Base-by-base conservation (phyloP, 108 stramenopile genomes). In the Conticribra weissflogii region DNA sequence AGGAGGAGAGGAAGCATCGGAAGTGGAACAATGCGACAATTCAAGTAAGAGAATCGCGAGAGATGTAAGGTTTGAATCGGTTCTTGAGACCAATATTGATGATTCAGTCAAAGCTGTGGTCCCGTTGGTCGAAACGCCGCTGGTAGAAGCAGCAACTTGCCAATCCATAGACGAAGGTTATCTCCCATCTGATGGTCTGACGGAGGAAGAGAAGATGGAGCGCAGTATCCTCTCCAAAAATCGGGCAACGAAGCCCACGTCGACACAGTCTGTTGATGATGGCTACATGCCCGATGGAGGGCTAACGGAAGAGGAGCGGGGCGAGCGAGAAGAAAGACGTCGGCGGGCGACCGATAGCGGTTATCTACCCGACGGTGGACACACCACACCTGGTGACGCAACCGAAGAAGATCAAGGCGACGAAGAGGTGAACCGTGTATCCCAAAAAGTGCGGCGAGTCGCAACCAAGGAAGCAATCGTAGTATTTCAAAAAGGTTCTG, bases 101-200 rank as follows among this genome's bases (percentile, higher is more conserved):
- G 30, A 52, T 22, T 27, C 64, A 17, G 8, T 21, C 50, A 4
- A 33, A 1, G 23, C 3, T 29, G 50, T 51, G 50, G n/a, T n/a
- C n/a, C n/a, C n/a, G n/a, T n/a, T n/a, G n/a, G n/a, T n/a, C n/a
- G 50, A 51, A 22, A n/a, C 50, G 4, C 50, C 4, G 3, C n/a
- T 21, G 18, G 19, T 51, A 51, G 21, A 46, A 48, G 3, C 51
- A 54, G 53, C 60, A 34, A 33, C 61, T 8, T 44, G 62, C 54
- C 63, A 57, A 27, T 58, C 72, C 1, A 72, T 70, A 25, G 72
- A 73, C 33, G 72, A 73, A 28, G 72, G 72, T 3, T 73, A 73
- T 34, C 14, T 79, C 8, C 71, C 78, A 5, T 70, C 71, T 54
- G 78, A 63, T 33, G 78, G 57, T 14, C 45, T 72, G 14, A 79